Evolutionary conservation across 163 green algal genomes (phyloP).

Genomic region (Scenedesmus sp.): DNA sequence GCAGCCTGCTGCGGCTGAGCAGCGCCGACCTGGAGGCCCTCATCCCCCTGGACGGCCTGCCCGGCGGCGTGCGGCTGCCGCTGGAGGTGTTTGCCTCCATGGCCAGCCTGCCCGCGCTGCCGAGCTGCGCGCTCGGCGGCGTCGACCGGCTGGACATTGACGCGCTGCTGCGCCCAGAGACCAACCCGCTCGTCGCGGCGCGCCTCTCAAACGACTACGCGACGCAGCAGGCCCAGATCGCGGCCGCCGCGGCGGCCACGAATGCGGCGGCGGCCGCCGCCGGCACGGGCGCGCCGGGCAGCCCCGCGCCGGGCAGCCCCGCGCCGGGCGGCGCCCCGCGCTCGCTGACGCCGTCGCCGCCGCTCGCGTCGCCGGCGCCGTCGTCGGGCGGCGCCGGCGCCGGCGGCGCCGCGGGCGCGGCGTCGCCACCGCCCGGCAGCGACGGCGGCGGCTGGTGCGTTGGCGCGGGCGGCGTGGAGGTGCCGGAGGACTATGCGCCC

Average conservation of each 20-base stretch:
- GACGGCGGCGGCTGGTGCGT: background rate
- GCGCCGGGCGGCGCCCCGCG: too few relatives aligned
- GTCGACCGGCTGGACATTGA: too few relatives aligned
- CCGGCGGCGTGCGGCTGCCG: background rate
- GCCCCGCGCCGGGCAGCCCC: too few relatives aligned
- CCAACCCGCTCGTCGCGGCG: background rate
- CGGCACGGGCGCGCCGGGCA: background rate
- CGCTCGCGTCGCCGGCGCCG: too few relatives aligned
- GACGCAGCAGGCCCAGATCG: background rate
- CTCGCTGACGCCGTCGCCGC: too few relatives aligned
- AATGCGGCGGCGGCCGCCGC: background rate
- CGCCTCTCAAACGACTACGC: background rate
- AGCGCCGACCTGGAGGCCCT: conserved; percentile 25
- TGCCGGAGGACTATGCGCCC: conserved; percentile 26
- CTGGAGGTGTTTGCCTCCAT: conserved; percentile 31
- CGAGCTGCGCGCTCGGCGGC: too few relatives aligned
- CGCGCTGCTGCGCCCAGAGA: background rate
- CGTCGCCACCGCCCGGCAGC: conserved; percentile 12
- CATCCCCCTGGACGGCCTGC: background rate
- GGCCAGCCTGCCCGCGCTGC: conserved; percentile 1
- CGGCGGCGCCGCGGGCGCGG: too few relatives aligned
- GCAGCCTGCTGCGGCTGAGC: background rate
- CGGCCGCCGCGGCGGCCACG: background rate
- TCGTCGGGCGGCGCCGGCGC: too few relatives aligned
- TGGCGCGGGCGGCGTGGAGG: background rate